phyloP scores from a whole-genome alignment of 805 yeast species.

The Starmerella potacharoeniae region DNA sequence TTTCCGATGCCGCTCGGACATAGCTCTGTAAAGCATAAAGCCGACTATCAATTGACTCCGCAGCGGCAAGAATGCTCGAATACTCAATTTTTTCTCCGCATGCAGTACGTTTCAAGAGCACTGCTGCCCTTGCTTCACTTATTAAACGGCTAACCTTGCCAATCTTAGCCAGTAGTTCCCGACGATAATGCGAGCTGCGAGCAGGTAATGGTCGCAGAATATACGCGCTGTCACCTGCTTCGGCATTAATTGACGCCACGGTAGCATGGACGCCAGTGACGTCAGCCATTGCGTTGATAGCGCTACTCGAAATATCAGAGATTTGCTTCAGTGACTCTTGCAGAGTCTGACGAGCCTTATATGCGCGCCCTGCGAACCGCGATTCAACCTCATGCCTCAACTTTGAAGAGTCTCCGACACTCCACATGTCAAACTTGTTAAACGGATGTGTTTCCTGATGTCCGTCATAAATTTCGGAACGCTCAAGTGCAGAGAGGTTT shows the following conservation, averaged over 20 bases:
- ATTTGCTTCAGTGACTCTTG: too few relatives aligned
- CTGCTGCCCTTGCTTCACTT: not conserved
- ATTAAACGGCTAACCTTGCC: not conserved
- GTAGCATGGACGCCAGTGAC: not conserved
- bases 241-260: not conserved
- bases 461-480: not conserved
- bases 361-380: not conserved
- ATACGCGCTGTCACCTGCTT: slow-evolving; percentile 4
- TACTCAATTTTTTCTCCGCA: not conserved
- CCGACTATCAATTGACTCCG: slow-evolving; percentile 9
- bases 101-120: slow-evolving; percentile 1
- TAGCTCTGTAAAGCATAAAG: not conserved
- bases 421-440: not conserved
- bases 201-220: slow-evolving; percentile 10
- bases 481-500: slow-evolving; percentile 14
- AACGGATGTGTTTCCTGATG: not conserved
- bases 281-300: not conserved
- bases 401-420: not conserved
- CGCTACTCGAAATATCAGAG: not conserved
- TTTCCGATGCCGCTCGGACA: not conserved
- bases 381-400: not conserved
- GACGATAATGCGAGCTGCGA: not conserved
- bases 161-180: not conserved
- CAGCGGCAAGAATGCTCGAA: slow-evolving; percentile 2
- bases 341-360: not conserved